These are phyloP conservation scores for Rhizopogon vesiculosus DNA, from an alignment of 768 basidiomycete species.

Conservation along the genomic window DNA sequence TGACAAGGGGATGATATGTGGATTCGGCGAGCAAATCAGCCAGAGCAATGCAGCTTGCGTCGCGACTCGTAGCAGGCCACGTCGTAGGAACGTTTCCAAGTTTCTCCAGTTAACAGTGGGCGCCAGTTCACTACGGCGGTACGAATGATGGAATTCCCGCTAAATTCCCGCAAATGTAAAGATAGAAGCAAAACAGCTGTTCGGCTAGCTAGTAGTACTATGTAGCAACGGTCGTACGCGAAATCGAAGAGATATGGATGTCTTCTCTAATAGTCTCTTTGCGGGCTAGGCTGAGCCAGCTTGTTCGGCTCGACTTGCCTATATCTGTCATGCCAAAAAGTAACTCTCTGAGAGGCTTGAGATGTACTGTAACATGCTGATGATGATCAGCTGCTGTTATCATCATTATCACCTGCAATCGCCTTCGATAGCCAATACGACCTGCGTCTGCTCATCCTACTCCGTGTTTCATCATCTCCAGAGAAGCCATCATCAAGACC, in stretches of 20 bases:
- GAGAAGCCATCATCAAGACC: constrained; percentile 11
- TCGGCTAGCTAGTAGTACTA: neutral
- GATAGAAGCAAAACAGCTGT: constrained; percentile 7
- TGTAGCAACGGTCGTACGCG: neutral
- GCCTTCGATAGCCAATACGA: constrained; percentile 60
- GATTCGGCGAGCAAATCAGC: neutral
- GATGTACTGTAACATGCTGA: neutral
- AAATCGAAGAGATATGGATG: no score
- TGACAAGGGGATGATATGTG: neutral
- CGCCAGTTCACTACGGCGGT: no score
- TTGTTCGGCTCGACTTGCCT: neutral
- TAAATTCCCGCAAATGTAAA: no score
- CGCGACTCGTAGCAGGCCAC: neutral
- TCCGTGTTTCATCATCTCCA: constrained; percentile 18
- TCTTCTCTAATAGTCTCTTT: no score
- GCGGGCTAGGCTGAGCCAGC: no score
- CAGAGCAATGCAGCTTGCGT: neutral
- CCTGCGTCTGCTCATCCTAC: constrained; percentile 27
- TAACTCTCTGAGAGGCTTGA: neutral
- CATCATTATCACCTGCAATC: constrained; percentile 25
- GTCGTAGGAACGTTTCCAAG: no score
- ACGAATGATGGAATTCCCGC: no score
- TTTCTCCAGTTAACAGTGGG: no score
- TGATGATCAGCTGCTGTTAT: constrained; percentile 4
- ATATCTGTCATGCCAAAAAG: neutral